Conservation (phyloP, 495 filamentous ascomycete species). For the Tuber umbilicatum region DNA sequence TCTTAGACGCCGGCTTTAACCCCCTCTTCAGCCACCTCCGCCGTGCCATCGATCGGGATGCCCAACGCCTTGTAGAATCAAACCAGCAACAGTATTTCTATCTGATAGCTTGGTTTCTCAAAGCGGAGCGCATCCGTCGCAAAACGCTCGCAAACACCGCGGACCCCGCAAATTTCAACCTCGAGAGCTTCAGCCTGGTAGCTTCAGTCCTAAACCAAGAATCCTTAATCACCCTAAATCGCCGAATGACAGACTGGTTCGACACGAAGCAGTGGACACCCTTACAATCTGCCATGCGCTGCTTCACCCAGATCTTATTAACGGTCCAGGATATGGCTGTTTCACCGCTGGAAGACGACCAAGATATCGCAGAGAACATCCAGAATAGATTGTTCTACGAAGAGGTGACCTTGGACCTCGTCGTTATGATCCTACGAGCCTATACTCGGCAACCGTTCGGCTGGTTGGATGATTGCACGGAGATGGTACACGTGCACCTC, state of each 20-base stretch:
- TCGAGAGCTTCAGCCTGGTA: conserved; percentile 75
- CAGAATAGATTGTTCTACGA: conserved; percentile 97
- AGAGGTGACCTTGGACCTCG: conserved; percentile 81
- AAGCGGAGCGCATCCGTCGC: conserved; percentile 74
- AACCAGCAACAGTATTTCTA: conserved; percentile 87
- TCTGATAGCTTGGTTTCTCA: conserved; percentile 86
- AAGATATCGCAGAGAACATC: conserved; percentile 97
- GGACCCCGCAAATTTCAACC: conserved; percentile 49
- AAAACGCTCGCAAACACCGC: conserved; percentile 49
- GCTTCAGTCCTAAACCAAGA: conserved; percentile 87
- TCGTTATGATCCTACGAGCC: conserved; percentile 66
- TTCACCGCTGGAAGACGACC: conserved; percentile 79
- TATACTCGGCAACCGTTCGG: conserved; percentile 90
- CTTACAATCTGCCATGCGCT: conserved; percentile 80
- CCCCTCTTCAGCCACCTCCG: conserved; percentile 81
- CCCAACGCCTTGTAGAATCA: conserved; percentile 65
- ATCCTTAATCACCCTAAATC: conserved; percentile 79
- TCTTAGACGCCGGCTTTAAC: conserved; percentile 93
- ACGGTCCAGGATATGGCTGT: conserved; percentile 91
- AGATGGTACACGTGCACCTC: conserved; percentile 83
- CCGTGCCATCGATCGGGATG: conserved; percentile 84
- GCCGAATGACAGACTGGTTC: conserved; percentile 67
- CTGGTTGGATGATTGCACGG: conserved; percentile 75
- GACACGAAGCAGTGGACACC: conserved; percentile 82
- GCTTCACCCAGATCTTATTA: conserved; percentile 78